Evolutionary conservation across 208 protist genomes (phyloP), one percentile per base, ranked within the genome.

Genomic region (Trypanosomatidae sp.): DNA sequence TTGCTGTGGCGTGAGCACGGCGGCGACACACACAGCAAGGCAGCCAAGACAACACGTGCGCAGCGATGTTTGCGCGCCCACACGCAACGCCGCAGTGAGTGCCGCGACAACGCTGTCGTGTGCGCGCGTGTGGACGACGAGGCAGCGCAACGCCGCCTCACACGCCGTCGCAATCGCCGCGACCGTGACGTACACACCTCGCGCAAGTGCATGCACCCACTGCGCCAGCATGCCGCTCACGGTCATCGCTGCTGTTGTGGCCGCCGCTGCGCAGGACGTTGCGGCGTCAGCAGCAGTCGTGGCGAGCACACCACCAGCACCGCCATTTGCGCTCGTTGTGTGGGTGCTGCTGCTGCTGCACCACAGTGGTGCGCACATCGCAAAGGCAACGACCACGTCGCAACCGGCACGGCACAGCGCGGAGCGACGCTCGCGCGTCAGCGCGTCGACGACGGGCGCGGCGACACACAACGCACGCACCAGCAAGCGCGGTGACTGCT

Each of bases 131-230:
- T 56, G 55, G 19, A 78, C 43, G 43, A 73, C 56, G 13, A 93
- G 21, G 1, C 61, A 60, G 4, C 85, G 69, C 28, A 88, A 37
- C 16, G 80, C 70, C 15, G 25, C 15, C 33, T 93, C 80, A 8
- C 79, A 79, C 3, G 85, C 64, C 4, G 44, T 56, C 2, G 79
- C 68, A 24, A 93, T 93, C 32, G 80, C 71, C 4, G 71, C 43
- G 2, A 93, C 72, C 1, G 85, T 93, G n/a, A 93, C 85, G 45
- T 72, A 81, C 13, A 78, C 65, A 18, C 80, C 68, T 24, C 70
- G 66, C 28, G 71, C 39, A 26, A 93, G 60, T 6, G 66, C 53
- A 5, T 52, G 18, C 32, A 59, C 65, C 78, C 80, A 90, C 15
- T 56, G 45, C 13, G 39, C 18, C 8, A 87, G 33, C 2, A 64